Conservation (phyloP, 78 protist genomes). For the Polysphondylium violaceum region DNA sequence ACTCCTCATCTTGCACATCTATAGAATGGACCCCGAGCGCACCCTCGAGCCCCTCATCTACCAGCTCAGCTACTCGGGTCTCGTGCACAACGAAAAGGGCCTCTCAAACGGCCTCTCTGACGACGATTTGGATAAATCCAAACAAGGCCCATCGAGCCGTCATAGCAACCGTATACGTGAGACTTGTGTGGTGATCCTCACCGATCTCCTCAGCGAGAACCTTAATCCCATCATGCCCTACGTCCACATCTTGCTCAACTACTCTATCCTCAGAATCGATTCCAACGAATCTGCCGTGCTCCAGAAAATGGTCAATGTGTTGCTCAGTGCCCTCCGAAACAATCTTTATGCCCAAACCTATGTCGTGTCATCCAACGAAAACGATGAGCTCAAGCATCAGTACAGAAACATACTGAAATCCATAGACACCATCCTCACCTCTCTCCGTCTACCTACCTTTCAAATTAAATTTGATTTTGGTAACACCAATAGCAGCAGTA, state of each 20-base stretch:
- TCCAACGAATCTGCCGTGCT: slow-evolving; percentile 24
- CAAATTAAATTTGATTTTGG: slow-evolving; percentile 72
- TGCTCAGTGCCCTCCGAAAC: slow-evolving; percentile 46
- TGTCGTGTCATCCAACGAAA: slow-evolving; percentile 4
- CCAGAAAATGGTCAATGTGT: slow-evolving; percentile 44
- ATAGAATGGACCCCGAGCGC: slow-evolving; percentile 31
- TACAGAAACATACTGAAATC: slow-evolving; percentile 35
- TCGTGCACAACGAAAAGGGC: not conserved
- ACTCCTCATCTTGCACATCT: slow-evolving; percentile 34
- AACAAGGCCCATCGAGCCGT: too few species aligned
- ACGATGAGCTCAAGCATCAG: slow-evolving; percentile 8
- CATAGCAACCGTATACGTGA: slow-evolving; percentile 48
- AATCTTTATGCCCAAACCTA: slow-evolving; percentile 65
- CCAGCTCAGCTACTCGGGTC: slow-evolving; percentile 46
- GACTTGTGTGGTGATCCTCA: slow-evolving; percentile 31
- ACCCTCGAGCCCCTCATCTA: slow-evolving; percentile 60
- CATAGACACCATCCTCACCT: slow-evolving; percentile 52
- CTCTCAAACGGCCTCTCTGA: slow-evolving; percentile 12
- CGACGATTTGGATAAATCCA: not conserved
- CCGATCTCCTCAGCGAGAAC: slow-evolving; percentile 49
- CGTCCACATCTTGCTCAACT: slow-evolving; percentile 60
- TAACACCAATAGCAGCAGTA: not conserved
- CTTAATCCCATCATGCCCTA: slow-evolving; percentile 53
- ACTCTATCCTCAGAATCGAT: slow-evolving; percentile 47
- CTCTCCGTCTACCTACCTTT: slow-evolving; percentile 60